A percentile compares a stretch with the other conserved stretches of the same genome.
phyloP scores from a whole-genome alignment of 176 grass and related monocot species.

The Thalia dealbata region DNA sequence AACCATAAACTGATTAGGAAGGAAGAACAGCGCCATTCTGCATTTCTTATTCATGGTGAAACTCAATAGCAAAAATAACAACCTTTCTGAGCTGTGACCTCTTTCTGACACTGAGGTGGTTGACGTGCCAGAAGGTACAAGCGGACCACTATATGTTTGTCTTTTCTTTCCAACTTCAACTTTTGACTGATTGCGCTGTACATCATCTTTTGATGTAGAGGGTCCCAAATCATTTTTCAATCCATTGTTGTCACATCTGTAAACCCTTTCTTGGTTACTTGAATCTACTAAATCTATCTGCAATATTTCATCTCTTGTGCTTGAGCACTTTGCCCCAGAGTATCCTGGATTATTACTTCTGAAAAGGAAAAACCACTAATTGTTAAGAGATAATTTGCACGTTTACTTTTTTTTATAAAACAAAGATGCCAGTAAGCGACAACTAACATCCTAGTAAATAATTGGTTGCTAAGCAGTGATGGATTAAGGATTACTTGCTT shows the following conservation, averaged over 20 bases:
- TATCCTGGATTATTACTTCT: slow-evolving; percentile 9
- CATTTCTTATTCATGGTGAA: neutral
- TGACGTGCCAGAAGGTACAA: slow-evolving; percentile 29
- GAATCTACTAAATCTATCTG: slow-evolving; percentile 33
- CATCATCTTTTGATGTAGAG: slow-evolving; percentile 50
- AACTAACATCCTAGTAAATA: neutral
- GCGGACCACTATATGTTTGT: slow-evolving; percentile 51
- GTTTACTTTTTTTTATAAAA: neutral
- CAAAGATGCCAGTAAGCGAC: neutral
- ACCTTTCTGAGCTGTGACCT: slow-evolving; percentile 58
- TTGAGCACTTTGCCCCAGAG: slow-evolving; percentile 22
- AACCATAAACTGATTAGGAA: neutral
- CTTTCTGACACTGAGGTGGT: slow-evolving; percentile 36
- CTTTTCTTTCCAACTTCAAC: slow-evolving; percentile 49
- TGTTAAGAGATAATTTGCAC: neutral
- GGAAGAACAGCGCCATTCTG: too few species aligned
- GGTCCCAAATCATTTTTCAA: slow-evolving; percentile 44
- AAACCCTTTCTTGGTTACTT: slow-evolving; percentile 32
- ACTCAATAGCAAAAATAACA: neutral
- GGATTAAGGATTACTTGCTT: too few species aligned
- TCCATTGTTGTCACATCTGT: slow-evolving; percentile 33
- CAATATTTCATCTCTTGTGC: slow-evolving; percentile 26
- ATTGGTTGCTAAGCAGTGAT: neutral
- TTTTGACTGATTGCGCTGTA: slow-evolving; percentile 39
- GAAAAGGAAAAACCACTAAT: neutral